Conservation (phyloP, 768 basidiomycete genomes). For the Xerocomellus intermedius region DNA sequence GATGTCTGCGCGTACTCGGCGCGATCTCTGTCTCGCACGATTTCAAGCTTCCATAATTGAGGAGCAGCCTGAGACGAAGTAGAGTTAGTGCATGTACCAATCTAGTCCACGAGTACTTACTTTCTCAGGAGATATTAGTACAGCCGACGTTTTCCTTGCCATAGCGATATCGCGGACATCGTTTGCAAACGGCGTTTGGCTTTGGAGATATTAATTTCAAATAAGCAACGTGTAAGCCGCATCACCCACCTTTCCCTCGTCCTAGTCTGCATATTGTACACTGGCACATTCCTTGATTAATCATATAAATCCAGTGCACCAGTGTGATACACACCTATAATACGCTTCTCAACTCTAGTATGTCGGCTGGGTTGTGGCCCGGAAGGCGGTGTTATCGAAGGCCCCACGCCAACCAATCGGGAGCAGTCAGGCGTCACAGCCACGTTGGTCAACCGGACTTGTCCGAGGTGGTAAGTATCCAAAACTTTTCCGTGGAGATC, state of each 20-base stretch:
- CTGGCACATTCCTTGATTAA: constrained; percentile 27
- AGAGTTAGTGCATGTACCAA: constrained; percentile 8
- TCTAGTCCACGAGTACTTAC: constrained; percentile 16
- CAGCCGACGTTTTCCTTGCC: constrained; percentile 42
- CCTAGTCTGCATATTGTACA: constrained; percentile 46
- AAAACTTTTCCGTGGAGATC: constrained; percentile 47
- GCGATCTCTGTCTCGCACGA: constrained; percentile 50
- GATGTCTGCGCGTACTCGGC: constrained; percentile 35
- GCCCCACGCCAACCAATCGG: constrained; percentile 50
- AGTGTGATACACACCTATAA: constrained; percentile 41
- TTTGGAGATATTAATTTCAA: constrained; percentile 23
- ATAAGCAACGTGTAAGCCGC: neutral
- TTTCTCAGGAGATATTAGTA: constrained; percentile 40
- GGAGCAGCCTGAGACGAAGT: constrained; percentile 56
- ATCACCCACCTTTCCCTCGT: constrained; percentile 43
- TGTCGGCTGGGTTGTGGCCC: constrained; percentile 48
- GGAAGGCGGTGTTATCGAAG: constrained; percentile 39
- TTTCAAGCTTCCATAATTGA: constrained; percentile 72
- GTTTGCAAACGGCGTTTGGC: constrained; percentile 54
- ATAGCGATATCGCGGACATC: constrained; percentile 54
- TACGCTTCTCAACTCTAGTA: constrained; percentile 52
- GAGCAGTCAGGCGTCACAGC: constrained; percentile 46
- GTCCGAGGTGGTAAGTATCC: constrained; percentile 42
- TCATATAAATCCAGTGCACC: neutral
- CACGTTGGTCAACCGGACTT: constrained; percentile 48